Base-by-base conservation (phyloP, 75 land plant genomes). In the Picea glauca region DNA sequence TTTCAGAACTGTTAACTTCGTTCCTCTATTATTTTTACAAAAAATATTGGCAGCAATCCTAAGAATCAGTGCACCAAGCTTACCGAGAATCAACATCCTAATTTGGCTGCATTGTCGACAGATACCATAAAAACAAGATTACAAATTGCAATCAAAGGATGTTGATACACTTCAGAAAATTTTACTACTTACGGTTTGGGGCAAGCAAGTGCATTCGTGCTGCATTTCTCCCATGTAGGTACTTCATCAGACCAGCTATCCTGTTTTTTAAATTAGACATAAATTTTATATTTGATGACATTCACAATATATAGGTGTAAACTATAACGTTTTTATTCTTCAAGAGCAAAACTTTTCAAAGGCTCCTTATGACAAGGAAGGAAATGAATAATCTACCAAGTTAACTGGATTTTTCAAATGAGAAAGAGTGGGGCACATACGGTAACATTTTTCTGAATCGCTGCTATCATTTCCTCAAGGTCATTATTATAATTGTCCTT, bases 121-220 rank as follows among this genome's bases (percentile, higher is more conserved):
- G 11, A 50, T 50, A 50, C 56, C 12, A 50, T 9, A 50, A 50
- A 50, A 50, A 50, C 11, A 50, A 50, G 1, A 50, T 50, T 50
- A 50, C 12, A 50, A 50, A 50, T 50, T 50, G 56, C 56, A 50
- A 50, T 50, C 56, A 11, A 50, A 9, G 56, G 12, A 7, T 43
- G n/a, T 9, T 6, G 46, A 21, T 70, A 70, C 38, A 17, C 12
- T 15, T 43, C 2, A n/a, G 23, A 70, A 40, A 32, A 43, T 43
- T 40, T 43, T 43, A 9, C 2, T 31, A 75, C 93, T 88, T 81
- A 91, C 93, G 76, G 86, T 60, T 86, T 83, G 21, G 93, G 93
- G 46, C 93, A 91, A 84, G 67, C 85, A 57, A 86, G 82, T 0
- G 32, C 65, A 75, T 84, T 77, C 9, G 76, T 23, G 35, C 32